Conservation (phyloP, 805 yeast genomes). For the Saccharomycopsis sp. region DNA sequence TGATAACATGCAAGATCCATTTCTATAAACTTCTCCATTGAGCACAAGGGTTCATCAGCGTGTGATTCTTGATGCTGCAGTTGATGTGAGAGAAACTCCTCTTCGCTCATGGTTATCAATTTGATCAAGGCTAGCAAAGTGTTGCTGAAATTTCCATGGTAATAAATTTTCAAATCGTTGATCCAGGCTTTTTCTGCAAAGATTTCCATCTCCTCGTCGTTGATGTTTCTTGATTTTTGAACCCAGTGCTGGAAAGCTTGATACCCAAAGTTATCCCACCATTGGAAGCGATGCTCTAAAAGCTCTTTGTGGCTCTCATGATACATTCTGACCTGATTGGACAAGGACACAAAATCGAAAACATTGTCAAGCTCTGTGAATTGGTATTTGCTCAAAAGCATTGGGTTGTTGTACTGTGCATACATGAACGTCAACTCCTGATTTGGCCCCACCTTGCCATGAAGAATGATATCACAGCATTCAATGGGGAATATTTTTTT, state of each 20-base stretch:
- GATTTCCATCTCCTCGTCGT: conserved; percentile 1
- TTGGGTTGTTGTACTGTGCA: conserved; percentile 27
- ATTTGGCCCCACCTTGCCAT: conserved; percentile 34
- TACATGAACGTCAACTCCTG: conserved; percentile 73
- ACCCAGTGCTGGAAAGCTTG: not conserved
- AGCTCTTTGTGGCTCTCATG: not conserved
- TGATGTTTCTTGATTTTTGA: not conserved
- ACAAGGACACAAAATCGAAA: conserved; percentile 11
- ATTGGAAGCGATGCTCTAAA: conserved; percentile 3
- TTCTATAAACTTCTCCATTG: no score
- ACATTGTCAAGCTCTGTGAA: not conserved
- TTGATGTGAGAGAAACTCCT: no score
- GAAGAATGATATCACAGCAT: conserved; percentile 64
- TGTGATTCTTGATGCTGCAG: no score
- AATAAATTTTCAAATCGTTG: not conserved
- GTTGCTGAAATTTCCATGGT: not conserved
- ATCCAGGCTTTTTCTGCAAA: conserved; percentile 6
- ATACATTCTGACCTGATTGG: not conserved
- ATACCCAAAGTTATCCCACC: conserved; percentile 11
- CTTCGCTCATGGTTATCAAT: conserved; percentile 3
- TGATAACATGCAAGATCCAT: no score
- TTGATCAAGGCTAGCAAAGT: conserved; percentile 3
- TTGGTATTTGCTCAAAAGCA: conserved; percentile 5
- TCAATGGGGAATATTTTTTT: conserved; percentile 35
- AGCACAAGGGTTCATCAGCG: no score